A percentile compares a stretch with the other conserved stretches of the same genome.
phyloP scores from a whole-genome alignment of 176 grass and related monocot species.

The Rhipidocladum racemiflorum region DNA sequence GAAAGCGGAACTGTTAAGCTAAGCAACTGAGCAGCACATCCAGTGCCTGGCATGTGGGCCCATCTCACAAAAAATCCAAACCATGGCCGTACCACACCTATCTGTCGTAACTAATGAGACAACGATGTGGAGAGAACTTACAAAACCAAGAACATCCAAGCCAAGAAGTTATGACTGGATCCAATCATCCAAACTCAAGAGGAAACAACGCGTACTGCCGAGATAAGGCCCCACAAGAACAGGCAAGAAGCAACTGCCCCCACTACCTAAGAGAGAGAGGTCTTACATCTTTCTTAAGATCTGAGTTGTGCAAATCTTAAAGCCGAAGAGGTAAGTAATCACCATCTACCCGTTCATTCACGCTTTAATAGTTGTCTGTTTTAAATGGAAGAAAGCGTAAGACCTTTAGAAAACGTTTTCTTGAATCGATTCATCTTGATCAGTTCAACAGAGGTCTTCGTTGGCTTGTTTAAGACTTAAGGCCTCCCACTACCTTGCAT shows the following conservation, averaged over 20 bases:
- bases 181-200: conserved; percentile 29
- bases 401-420: too few relatives aligned
- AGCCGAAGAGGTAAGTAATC: too few relatives aligned
- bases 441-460: conserved; percentile 33
- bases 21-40: background rate
- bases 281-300: too few relatives aligned
- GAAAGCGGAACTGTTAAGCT: background rate
- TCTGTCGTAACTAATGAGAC: background rate
- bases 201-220: background rate
- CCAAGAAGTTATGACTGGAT: conserved; percentile 19
- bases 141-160: background rate
- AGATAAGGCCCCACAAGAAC: background rate
- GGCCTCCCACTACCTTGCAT: background rate
- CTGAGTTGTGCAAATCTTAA: too few relatives aligned
- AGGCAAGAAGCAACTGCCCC: conserved; percentile 11
- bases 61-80: conserved; percentile 21
- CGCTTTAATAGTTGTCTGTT: too few relatives aligned
- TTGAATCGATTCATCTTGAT: conserved; percentile 19
- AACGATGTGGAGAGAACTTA: background rate
- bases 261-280: background rate
- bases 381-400: too few relatives aligned
- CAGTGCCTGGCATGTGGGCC: conserved; percentile 2
- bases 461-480: conserved; percentile 16
- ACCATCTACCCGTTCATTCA: too few relatives aligned
- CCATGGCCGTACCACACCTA: background rate